Evolutionary conservation across 179 eudicot genomes (phyloP), one percentile per base, ranked within the genome.

Genomic region (Spinacia oleracea): DNA sequence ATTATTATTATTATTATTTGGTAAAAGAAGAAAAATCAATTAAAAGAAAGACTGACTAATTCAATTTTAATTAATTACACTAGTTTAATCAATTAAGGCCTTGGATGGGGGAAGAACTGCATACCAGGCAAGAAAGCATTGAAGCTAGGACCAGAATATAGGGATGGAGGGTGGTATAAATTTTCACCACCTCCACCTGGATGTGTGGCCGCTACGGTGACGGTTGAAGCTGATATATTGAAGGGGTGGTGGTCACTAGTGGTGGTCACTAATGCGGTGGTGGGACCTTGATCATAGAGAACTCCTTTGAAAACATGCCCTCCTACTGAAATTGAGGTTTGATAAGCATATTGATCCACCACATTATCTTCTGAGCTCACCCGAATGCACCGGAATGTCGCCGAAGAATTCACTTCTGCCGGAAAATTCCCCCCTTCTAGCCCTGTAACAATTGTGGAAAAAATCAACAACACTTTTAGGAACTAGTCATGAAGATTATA

Each of bases 291-390:
- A 75, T 93, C 92, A 73, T 92, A 92, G 21, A 93, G 89, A 56
- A 93, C 83, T 0, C 98, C 98, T 62, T 87, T 93, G 81, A 93
- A 93, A 32, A 74, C 23, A 87, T 89, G 98, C 9, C 98, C 97
- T 78, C 87, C 92, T 15, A 93, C 81, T 74, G 71, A 81, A 46
- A 92, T 81, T 31, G 92, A 83, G 6, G 95, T 85, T 66, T 92
- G 93, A 77, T 92, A 93, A 43, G 93, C 98, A 70, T 79, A 89
- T 77, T 93, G 92, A 80, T 92, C 90, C 58, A 88, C 91, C 59
- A 58, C 89, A 79, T 87, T 88, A 64, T 92, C 90, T 2, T 81
- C 72, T 16, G 95, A 87, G 80, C 85, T 89, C 77, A 93, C 89
- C 74, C 91, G 75, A 16, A 93, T 90, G 69, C 95, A 87, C 32